A percentile compares a stretch with the other conserved stretches of the same genome.
phyloP scores from a whole-genome alignment of 78 protist genomes.

The Tieghemostelium lacteum region DNA sequence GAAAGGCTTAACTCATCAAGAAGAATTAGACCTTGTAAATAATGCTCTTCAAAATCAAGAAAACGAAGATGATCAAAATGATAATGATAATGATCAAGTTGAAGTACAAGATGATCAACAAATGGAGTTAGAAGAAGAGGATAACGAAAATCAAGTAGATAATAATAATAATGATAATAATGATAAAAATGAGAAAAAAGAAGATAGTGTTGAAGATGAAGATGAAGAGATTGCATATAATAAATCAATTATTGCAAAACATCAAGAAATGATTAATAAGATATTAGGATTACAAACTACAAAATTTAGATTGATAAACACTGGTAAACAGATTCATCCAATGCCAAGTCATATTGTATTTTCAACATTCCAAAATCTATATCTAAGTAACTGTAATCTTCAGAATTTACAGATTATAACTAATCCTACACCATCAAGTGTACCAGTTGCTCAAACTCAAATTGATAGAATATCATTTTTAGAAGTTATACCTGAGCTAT shows the following conservation, averaged over 20 bases:
- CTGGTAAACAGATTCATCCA: background rate
- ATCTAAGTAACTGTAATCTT: background rate
- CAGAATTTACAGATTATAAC: background rate
- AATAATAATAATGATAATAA: background rate
- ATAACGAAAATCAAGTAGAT: background rate
- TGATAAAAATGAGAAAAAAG: background rate
- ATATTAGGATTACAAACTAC: background rate
- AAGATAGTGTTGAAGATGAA: background rate
- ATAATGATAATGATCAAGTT: background rate
- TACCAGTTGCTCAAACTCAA: slow-evolving; percentile 65
- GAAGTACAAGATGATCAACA: background rate
- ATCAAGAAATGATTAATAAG: background rate
- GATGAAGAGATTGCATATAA: slow-evolving; percentile 2
- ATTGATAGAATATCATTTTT: slow-evolving; percentile 47
- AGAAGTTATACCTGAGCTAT: slow-evolving; percentile 60
- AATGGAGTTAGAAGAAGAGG: slow-evolving; percentile 1
- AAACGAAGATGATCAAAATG: slow-evolving; percentile 3
- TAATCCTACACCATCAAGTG: slow-evolving; percentile 36
- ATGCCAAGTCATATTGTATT: slow-evolving; percentile 66
- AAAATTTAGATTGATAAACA: slow-evolving; percentile 12
- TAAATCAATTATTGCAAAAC: background rate
- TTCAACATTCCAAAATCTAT: slow-evolving; percentile 52
- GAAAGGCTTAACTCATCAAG: slow-evolving; percentile 36
- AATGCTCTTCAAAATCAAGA: background rate
- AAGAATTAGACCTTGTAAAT: background rate